A percentile compares a stretch with the other conserved stretches of the same genome.
phyloP scores from a whole-genome alignment of 352 stramenopile genomes.

The Globisporangium splendens region DNA sequence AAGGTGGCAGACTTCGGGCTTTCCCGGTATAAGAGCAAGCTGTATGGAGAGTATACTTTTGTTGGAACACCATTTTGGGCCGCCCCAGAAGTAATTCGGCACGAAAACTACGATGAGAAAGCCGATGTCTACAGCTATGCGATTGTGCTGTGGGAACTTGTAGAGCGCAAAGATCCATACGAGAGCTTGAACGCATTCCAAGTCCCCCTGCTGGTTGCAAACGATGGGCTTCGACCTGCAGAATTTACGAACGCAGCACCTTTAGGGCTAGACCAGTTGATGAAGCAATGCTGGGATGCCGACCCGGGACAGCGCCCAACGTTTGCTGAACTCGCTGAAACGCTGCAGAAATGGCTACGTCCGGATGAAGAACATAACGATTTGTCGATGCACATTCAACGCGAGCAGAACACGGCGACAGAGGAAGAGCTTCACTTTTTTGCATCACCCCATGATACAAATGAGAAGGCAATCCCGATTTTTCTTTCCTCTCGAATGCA shows the following conservation, averaged over 20 bases:
- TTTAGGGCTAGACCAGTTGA: slow-evolving; percentile 60
- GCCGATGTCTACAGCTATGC: slow-evolving; percentile 76
- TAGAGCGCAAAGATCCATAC: slow-evolving; percentile 73
- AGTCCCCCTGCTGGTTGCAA: slow-evolving; percentile 64
- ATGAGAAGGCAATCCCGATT: slow-evolving; percentile 62
- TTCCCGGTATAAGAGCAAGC: slow-evolving; percentile 41
- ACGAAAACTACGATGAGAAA: slow-evolving; percentile 74
- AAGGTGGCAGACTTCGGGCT: slow-evolving; percentile 80
- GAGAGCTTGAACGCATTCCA: slow-evolving; percentile 74
- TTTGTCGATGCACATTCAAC: slow-evolving; percentile 49
- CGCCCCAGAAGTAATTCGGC: slow-evolving; percentile 70
- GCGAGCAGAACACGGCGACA: slow-evolving; percentile 40
- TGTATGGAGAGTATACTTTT: slow-evolving; percentile 60
- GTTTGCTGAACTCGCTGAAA: slow-evolving; percentile 59
- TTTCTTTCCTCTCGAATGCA: slow-evolving; percentile 33
- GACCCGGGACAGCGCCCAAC: slow-evolving; percentile 63
- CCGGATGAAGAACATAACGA: slow-evolving; percentile 28
- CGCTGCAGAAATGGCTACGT: slow-evolving; percentile 50
- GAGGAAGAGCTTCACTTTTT: slow-evolving; percentile 54
- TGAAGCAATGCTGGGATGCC: slow-evolving; percentile 72
- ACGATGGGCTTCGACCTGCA: slow-evolving; percentile 56
- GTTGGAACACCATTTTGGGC: slow-evolving; percentile 79
- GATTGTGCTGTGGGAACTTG: slow-evolving; percentile 73
- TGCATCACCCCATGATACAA: slow-evolving; percentile 55
- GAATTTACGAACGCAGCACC: slow-evolving; percentile 48